These are phyloP conservation scores for Hyphopichia burtonii DNA, from an alignment of 1,139 yeast species.

Conservation along the genomic window DNA sequence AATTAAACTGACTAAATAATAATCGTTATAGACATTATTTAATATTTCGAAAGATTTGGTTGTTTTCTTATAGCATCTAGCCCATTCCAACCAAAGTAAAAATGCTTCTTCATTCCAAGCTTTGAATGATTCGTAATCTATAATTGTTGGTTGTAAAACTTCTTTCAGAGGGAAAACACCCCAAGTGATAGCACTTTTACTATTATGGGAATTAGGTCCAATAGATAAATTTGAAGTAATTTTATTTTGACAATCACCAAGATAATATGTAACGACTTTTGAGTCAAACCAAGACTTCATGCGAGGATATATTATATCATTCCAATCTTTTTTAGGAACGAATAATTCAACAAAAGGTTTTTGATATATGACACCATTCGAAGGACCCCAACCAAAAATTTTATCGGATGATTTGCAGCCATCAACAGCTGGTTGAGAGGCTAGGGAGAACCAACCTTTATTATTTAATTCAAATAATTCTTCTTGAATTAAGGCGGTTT, in stretches of 20 bases:
- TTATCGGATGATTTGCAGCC: conserved; percentile 75
- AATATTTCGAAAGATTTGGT: conserved; percentile 60
- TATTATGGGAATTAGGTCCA: conserved; percentile 23
- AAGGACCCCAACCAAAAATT: conserved; percentile 97
- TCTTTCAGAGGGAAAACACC: conserved; percentile 91
- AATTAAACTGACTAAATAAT: conserved; percentile 76
- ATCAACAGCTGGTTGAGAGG: conserved; percentile 94
- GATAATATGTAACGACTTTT: conserved; percentile 62
- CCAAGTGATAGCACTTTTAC: conserved; percentile 86
- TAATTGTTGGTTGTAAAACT: conserved; percentile 82
- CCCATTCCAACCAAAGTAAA: conserved; percentile 90
- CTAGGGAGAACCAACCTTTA: conserved; percentile 78
- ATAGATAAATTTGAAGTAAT: conserved; percentile 59
- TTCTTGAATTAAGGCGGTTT: conserved; percentile 90
- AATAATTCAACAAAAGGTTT: conserved; percentile 87
- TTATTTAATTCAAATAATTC: conserved; percentile 77
- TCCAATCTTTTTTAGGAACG: conserved; percentile 82
- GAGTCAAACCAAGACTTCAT: conserved; percentile 45
- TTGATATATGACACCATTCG: conserved; percentile 85
- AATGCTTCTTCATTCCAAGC: conserved; percentile 97
- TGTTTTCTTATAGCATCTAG: conserved; percentile 64
- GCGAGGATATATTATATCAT: conserved; percentile 47
- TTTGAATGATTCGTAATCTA: conserved; percentile 81
- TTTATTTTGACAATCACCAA: conserved; percentile 60
- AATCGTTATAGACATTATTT: conserved; percentile 57